Conservation (phyloP, 179 eudicot species). For the Sideroxylon spinosum region DNA sequence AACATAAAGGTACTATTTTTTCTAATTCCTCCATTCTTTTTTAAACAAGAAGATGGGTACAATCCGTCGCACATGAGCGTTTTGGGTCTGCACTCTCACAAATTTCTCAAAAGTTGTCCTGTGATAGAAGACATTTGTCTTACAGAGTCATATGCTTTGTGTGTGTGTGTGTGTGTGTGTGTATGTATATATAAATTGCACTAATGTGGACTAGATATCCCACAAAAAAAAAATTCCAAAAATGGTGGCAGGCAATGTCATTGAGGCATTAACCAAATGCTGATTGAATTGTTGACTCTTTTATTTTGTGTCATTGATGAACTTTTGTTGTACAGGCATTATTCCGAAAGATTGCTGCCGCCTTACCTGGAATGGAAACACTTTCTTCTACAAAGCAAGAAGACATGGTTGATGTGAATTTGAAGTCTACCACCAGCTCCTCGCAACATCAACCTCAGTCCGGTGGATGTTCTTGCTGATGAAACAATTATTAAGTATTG, state of each 20-base stretch:
- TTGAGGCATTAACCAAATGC: background rate
- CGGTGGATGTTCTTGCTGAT: slow-evolving; percentile 59
- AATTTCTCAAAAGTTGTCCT: no score
- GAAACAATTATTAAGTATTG: background rate
- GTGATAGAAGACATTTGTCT: no score
- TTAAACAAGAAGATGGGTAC: no score
- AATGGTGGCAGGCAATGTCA: background rate
- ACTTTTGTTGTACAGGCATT: slow-evolving; percentile 28
- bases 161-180: no score
- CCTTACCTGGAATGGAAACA: slow-evolving; percentile 42
- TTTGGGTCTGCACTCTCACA: no score
- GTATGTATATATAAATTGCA: no score
- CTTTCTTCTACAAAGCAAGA: slow-evolving; percentile 38
- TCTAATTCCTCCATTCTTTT: background rate
- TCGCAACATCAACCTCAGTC: slow-evolving; percentile 25
- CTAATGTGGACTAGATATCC: no score
- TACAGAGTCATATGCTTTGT: no score
- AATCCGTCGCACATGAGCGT: no score
- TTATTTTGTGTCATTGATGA: background rate
- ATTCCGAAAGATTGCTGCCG: slow-evolving; percentile 40
- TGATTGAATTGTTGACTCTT: background rate
- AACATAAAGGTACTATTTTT: slow-evolving; percentile 53
- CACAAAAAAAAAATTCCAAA: no score
- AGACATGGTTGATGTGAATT: slow-evolving; percentile 30
- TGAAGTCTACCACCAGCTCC: slow-evolving; percentile 28